Percentiles rank a stretch among this genome's conserved stretches.
Conservation (phyloP, 352 stramenopile genomes). For the Globisporangium irregulare region DNA sequence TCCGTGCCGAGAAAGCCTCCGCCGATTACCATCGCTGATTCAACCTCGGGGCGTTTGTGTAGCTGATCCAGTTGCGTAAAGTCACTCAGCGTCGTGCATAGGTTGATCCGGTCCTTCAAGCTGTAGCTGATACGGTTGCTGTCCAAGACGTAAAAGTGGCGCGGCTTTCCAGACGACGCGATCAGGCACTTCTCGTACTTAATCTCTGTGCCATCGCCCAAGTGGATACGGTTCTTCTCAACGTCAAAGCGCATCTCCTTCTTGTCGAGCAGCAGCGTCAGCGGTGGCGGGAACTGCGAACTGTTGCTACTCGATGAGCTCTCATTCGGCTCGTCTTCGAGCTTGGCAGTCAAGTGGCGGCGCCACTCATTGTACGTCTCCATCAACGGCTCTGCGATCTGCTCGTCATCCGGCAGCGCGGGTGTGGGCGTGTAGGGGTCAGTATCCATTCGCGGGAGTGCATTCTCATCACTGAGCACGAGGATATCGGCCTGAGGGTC, state of each 20-base stretch:
- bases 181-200: constrained; percentile 87
- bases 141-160: constrained; percentile 88
- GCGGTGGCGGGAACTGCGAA: constrained; percentile 23
- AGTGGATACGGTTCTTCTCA: constrained; percentile 78
- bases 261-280: constrained; percentile 80
- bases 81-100: constrained; percentile 72
- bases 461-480: constrained; percentile 82
- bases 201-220: constrained; percentile 79
- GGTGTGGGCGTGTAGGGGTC: constrained; percentile 19
- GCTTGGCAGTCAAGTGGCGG: constrained; percentile 72
- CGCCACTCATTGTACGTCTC: constrained; percentile 91
- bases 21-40: constrained; percentile 81
- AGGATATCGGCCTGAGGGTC: constrained; percentile 79
- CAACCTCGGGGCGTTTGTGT: constrained; percentile 38
- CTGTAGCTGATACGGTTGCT: constrained; percentile 78
- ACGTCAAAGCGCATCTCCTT: constrained; percentile 80
- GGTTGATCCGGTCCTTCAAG: constrained; percentile 86
- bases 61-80: constrained; percentile 79
- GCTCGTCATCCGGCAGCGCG: constrained; percentile 20
- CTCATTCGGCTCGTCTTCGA: constrained; percentile 67
- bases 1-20: constrained; percentile 90
- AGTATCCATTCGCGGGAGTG: constrained; percentile 60
- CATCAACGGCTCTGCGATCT: constrained; percentile 57
- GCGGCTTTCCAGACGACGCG: constrained; percentile 75
- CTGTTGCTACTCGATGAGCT: constrained; percentile 1